These are phyloP conservation scores for Plasmodium vivax DNA, from an alignment of 169 alveolate genomes.

Conservation along the genomic window DNA sequence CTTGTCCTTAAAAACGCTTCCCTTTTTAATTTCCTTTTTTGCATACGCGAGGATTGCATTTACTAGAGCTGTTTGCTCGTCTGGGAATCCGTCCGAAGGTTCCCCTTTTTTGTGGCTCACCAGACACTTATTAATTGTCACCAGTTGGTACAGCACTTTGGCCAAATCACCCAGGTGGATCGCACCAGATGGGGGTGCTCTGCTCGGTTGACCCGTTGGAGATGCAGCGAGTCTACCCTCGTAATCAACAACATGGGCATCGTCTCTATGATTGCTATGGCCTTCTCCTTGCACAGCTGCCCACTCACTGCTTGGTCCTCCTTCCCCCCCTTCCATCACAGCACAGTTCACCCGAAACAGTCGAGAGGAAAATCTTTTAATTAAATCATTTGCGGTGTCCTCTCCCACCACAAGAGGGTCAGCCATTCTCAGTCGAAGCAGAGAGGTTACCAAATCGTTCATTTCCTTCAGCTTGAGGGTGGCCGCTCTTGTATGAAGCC, in stretches of 20 bases:
- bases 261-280: not conserved
- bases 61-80: not conserved
- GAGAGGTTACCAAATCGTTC: not conserved
- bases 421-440: not conserved
- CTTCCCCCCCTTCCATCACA: not conserved
- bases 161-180: not conserved
- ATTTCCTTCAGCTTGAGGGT: not conserved
- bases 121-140: not conserved
- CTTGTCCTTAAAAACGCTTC: not conserved
- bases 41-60: slow-evolving; percentile 1
- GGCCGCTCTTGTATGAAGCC: not conserved
- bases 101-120: not conserved
- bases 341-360: not conserved
- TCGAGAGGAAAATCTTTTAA: not conserved
- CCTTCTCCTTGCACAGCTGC: not conserved
- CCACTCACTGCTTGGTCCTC: not conserved
- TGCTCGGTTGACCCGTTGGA: not conserved
- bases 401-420: not conserved
- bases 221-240: not conserved
- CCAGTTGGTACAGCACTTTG: slow-evolving; percentile 12
- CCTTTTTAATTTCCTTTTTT: not conserved
- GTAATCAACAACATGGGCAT: not conserved
- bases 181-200: not conserved
- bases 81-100: not conserved
- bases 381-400: not conserved